Conservation (phyloP, 371 early-diverging fungal genomes). For the Amoeboaphelidium protococcarum region DNA sequence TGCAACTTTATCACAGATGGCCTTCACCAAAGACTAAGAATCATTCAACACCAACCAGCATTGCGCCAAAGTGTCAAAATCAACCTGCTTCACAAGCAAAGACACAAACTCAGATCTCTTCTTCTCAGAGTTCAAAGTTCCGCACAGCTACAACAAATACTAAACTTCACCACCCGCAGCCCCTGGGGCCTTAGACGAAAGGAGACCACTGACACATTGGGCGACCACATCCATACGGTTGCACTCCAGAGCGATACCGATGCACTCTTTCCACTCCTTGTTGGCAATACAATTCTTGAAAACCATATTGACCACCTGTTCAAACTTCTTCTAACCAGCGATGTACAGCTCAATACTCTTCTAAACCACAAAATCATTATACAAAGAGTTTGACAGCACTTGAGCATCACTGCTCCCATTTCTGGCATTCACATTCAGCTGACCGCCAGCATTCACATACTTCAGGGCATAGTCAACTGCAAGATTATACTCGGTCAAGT, state of each 20-base stretch:
- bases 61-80: not conserved
- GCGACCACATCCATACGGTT: slow-evolving; percentile 66
- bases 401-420: too few species aligned
- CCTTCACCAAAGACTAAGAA: not conserved
- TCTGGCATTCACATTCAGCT: too few species aligned
- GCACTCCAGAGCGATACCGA: slow-evolving; percentile 83
- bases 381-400: too few species aligned
- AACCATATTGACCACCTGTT: too few species aligned
- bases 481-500: too few species aligned
- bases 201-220: slow-evolving; percentile 42
- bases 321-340: too few species aligned
- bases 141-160: slow-evolving; percentile 47
- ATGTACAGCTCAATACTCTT: too few species aligned
- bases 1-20: not conserved
- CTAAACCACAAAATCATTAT: too few species aligned
- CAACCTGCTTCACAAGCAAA: not conserved
- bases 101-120: not conserved
- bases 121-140: slow-evolving; percentile 35
- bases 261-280: slow-evolving; percentile 19
- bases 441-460: too few species aligned
- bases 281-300: not conserved
- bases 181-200: slow-evolving; percentile 22
- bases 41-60: not conserved
- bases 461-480: too few species aligned
- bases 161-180: slow-evolving; percentile 48